These are phyloP conservation scores for Parmelia sp. DNA, from an alignment of 495 filamentous ascomycete species.

Conservation along the genomic window DNA sequence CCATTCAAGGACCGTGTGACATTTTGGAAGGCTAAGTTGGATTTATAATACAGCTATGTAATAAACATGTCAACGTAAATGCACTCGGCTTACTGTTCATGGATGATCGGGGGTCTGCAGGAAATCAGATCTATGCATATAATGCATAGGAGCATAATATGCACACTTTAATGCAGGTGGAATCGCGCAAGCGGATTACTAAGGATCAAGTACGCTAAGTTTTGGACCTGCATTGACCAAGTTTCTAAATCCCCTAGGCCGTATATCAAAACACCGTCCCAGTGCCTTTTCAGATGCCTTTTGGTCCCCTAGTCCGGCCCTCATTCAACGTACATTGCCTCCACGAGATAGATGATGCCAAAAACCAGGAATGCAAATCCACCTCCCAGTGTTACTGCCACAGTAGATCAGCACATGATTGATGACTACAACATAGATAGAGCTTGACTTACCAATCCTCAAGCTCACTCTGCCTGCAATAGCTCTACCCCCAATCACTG, in stretches of 20 bases:
- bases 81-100: no score
- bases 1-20: no score
- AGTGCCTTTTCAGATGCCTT: slow-evolving; percentile 9
- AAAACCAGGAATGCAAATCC: slow-evolving; percentile 88
- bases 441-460: slow-evolving; percentile 75
- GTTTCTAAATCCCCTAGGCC: neutral
- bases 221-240: neutral
- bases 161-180: no score
- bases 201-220: neutral
- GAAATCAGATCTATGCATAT: no score
- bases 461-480: slow-evolving; percentile 92
- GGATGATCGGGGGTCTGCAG: no score
- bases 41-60: no score
- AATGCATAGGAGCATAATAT: no score
- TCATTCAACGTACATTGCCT: slow-evolving; percentile 55
- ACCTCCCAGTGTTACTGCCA: slow-evolving; percentile 83
- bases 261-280: slow-evolving; percentile 2
- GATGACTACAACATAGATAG: slow-evolving; percentile 1
- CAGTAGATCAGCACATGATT: slow-evolving; percentile 18
- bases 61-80: no score
- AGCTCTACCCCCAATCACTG: slow-evolving; percentile 88
- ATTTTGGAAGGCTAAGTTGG: no score
- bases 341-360: slow-evolving; percentile 81
- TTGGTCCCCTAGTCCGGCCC: slow-evolving; percentile 2
- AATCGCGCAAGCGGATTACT: no score